These are phyloP conservation scores for Melaleuca alternifolia DNA, from an alignment of 345 rosid species.

Conservation along the genomic window DNA sequence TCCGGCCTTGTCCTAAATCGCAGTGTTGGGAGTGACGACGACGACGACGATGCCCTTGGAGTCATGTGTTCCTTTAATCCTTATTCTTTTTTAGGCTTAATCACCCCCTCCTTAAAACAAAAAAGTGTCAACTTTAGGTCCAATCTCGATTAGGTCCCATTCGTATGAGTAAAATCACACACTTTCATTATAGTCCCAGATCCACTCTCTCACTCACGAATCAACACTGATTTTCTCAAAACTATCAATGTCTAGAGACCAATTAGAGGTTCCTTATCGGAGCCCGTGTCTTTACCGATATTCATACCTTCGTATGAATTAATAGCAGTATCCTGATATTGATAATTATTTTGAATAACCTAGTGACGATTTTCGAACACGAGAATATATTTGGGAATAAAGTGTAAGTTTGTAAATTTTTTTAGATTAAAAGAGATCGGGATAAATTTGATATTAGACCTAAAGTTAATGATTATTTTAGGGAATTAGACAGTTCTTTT, in stretches of 20 bases:
- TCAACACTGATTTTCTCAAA: accelerated
- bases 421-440: accelerated
- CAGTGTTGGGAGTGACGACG: neutral
- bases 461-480: neutral
- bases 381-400: neutral
- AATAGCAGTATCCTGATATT: neutral
- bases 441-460: neutral
- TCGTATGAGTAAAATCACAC: neutral
- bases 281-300: neutral
- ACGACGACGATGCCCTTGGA: neutral
- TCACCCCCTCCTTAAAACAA: neutral
- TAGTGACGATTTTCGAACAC: accelerated
- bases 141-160: neutral
- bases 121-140: neutral
- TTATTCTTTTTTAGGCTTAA: neutral
- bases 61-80: neutral
- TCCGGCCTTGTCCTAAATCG: neutral
- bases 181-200: neutral
- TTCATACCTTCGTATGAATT: neutral
- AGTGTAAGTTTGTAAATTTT: neutral
- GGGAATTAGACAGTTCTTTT: neutral
- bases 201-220: accelerated
- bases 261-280: neutral
- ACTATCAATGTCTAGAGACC: neutral
- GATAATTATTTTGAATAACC: neutral